Evolutionary conservation across 805 yeast species (phyloP), one percentile per base, ranked within the genome.

Genomic region (Suhomyces sp.): DNA sequence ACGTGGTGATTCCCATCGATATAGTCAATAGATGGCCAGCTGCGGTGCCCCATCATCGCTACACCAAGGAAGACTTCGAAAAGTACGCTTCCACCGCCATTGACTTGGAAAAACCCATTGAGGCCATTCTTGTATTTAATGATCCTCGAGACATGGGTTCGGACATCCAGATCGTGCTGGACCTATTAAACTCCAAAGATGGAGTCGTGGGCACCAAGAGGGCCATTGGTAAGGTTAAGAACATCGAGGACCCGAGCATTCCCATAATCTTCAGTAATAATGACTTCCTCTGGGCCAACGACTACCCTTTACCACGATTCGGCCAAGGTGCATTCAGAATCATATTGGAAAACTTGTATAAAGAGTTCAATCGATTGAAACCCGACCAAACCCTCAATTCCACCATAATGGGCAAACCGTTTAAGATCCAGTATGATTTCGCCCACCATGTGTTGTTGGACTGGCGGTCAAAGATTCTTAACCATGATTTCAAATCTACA

Each of bases 141-240:
- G 97, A 90, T 57, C 88, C 96, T 4, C 68, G 95, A 40, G 96
- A 88, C 55, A 73, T 88, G 81, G 88, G 86, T 1, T 76, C 90
- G 1, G 97, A 88, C 56, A 50, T 81, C 6, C 97, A 88, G 62
- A 72, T 90, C 12, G 77, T 87, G 3, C 55, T 75, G 34, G 97
- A 88, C 49, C 50, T 85, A 22, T 63, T 88, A 35, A 76, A 77
- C 42, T 79, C 88, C 7, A 67, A 77, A 6, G 48, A 57, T 29
- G 95, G 95, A 0, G 44, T 57, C 28, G 48, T 83, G 14, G 91
- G 91, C 17, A 86, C 95, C 0, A 50, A 63, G 25, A 63, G 86
- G 37, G 38, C 52, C 12, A 25, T 39, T 12, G 31, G 40, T 6
- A 39, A 45, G 4, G 39, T 28, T 21, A 36, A 32, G 2, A 28